Evolutionary conservation across 371 early-diverging fungal genomes (phyloP), one percentile per base, ranked within the genome.

Genomic region (Catenaria anguillulae): DNA sequence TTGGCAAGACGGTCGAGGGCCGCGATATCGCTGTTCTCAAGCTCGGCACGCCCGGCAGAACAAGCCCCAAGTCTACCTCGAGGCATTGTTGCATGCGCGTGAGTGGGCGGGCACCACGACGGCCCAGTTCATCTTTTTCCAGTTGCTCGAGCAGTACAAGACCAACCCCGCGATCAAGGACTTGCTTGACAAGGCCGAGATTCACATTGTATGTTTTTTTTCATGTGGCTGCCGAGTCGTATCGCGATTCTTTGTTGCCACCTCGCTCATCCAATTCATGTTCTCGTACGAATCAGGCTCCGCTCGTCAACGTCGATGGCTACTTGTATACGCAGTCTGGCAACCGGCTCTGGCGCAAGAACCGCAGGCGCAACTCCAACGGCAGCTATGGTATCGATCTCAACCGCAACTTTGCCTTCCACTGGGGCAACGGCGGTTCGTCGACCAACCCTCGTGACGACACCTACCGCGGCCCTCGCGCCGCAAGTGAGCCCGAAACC

Each of bases 321-420:
- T 81, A 80, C 62, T 73, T 69, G 37, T 78, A 75, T 66, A 71
- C 81, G 23, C 73, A 76, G 73, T 62, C 54, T 23, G 63, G 59
- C 4, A 66, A 73, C 60, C 70, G 84, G 31, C 62, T 81, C 46
- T 84, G 84, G 84, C 68, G 84, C 60, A 84, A 84, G 71, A 81
- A 80, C 71, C 70, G 81, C 24, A 64, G 70, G 29, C 60, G 60
- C 4, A 66, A 61, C 29, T 52, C 46, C 34, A 33, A 64, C 12
- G 67, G 68, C n/a, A 42, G 63, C 48, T 71, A 61, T 56, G 74
- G 76, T n/a, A 71, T 74, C 23, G 76, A 76, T 60, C 67, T 71
- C 26, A 76, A 76, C 60, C 68, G 76, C 37, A 60, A 24, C 63
- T 10, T 21, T 6, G 43, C 19, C 29, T 60, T 4, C 23, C 24